Conservation (phyloP, 2,329 filamentous ascomycete species). For the Penicillium expansum region DNA sequence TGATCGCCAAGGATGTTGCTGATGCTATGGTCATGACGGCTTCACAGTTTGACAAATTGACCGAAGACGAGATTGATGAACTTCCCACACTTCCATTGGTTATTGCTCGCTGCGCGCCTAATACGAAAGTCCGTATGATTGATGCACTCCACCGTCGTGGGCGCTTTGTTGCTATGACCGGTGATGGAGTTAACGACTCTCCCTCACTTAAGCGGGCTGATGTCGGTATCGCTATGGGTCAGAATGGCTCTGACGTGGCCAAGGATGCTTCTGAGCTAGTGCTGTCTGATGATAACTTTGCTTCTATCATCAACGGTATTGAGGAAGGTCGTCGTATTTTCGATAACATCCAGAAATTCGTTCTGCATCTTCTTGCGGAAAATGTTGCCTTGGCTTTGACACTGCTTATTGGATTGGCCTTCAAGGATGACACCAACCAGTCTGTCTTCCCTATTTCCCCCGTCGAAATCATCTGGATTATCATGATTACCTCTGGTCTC, state of each 20-base stretch:
- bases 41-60: constrained; percentile 73
- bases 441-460: constrained; percentile 85
- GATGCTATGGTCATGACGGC: constrained; percentile 71
- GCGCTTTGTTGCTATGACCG: constrained; percentile 81
- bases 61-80: constrained; percentile 67
- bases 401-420: constrained; percentile 75
- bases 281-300: constrained; percentile 79
- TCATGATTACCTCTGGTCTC: constrained; percentile 85
- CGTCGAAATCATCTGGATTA: constrained; percentile 89
- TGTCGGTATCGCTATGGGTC: constrained; percentile 84
- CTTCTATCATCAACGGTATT: constrained; percentile 78
- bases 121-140: constrained; percentile 82
- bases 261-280: constrained; percentile 67
- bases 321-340: constrained; percentile 83
- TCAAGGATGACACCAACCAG: constrained; percentile 67
- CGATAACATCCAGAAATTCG: constrained; percentile 86
- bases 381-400: constrained; percentile 83
- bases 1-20: constrained; percentile 62
- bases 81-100: constrained; percentile 57
- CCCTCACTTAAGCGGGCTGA: constrained; percentile 78
- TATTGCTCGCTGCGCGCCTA: constrained; percentile 58
- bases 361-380: constrained; percentile 73
- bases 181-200: constrained; percentile 84
- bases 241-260: constrained; percentile 77
- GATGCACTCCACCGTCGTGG: constrained; percentile 58